Evolutionary conservation across 129 eudicot species (phyloP), one percentile per base, ranked within the genome.

Genomic region (Glebionis coronaria): DNA sequence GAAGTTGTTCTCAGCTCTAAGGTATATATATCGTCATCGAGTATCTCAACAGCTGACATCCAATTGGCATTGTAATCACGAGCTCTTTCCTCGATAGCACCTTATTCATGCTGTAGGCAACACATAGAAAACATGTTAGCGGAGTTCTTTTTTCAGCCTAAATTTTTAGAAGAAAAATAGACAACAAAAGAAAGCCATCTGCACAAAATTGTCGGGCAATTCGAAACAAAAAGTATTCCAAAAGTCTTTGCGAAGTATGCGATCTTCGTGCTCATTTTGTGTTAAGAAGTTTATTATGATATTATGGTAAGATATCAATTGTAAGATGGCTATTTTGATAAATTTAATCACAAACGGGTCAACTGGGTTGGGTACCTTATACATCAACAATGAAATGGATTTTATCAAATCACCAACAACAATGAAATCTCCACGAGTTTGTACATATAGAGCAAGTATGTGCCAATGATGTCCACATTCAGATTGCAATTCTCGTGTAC

Each of bases 381-480:
- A 93, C 69, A 93, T 88, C 31, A 93, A 74, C 46, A 93, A 65
- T 1, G 98, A 93, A 25, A 93, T 88, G 21, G 98, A 93, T 79
- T 88, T 93, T 97, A 93, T 93, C 72, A 93, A 55, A 68, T 93
- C 98, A 23, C 98, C 98, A 38, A 93, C 98, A 62, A 93, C 95
- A 65, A 93, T 88, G 72, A 93, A 93, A 77, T 93, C 98, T 20
- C 98, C 98, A 19, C 98, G 85, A 28, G 97, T 93, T 82, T 88
- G 98, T n/a, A 93, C 97, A 76, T 88, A 93, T 19, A 93, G 88
- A 35, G 98, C 97, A 60, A 93, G 97, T 61, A 93, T 88, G 64
- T 93, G 98, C 3, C 98, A 97, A 47, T 93, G 98, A 71, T 93
- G 98, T 63, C 98, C 98, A 69, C 98, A 93, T 71, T 93, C 98